Evolutionary conservation across 768 basidiomycete species (phyloP).

Genomic region (Serendipita sp.): DNA sequence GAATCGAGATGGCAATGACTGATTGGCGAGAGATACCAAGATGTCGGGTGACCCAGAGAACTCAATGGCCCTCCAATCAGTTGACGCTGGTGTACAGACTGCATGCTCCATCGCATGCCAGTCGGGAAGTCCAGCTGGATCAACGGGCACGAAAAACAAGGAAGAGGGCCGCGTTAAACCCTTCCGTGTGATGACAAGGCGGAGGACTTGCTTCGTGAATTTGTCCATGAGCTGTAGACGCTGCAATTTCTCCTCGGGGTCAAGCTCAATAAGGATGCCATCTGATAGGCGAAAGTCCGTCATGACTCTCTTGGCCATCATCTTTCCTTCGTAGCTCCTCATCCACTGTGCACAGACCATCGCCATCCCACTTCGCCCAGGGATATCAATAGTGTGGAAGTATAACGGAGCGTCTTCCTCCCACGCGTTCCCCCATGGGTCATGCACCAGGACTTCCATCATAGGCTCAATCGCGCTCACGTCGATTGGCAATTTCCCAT

Average conservation of each 20-base stretch:
- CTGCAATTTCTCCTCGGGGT: conserved; percentile 30
- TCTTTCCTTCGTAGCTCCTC: conserved; percentile 24
- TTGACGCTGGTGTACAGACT: not conserved
- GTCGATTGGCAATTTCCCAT: conserved; percentile 31
- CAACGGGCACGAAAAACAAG: conserved; percentile 53
- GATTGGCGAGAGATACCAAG: not conserved
- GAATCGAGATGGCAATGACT: not conserved
- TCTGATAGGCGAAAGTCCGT: conserved; percentile 21
- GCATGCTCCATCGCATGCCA: conserved; percentile 32
- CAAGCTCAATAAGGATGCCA: conserved; percentile 26
- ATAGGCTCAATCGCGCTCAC: conserved; percentile 33
- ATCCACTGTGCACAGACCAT: conserved; percentile 52
- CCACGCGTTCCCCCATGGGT: conserved; percentile 40
- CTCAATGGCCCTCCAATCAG: conserved; percentile 2
- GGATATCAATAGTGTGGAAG: conserved; percentile 44
- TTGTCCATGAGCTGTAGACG: conserved; percentile 41
- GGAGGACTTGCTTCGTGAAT: conserved; percentile 47
- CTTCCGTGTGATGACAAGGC: conserved; percentile 45
- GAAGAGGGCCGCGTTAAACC: conserved; percentile 36
- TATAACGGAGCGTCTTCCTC: conserved; percentile 34
- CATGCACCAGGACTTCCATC: conserved; percentile 44
- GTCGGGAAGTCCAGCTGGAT: conserved; percentile 33
- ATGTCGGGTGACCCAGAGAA: not conserved
- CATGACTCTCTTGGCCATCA: not conserved
- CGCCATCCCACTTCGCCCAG: conserved; percentile 37